Evolutionary conservation across 164 flowering plant genomes (phyloP).

Genomic region (Amborella trichopoda): DNA sequence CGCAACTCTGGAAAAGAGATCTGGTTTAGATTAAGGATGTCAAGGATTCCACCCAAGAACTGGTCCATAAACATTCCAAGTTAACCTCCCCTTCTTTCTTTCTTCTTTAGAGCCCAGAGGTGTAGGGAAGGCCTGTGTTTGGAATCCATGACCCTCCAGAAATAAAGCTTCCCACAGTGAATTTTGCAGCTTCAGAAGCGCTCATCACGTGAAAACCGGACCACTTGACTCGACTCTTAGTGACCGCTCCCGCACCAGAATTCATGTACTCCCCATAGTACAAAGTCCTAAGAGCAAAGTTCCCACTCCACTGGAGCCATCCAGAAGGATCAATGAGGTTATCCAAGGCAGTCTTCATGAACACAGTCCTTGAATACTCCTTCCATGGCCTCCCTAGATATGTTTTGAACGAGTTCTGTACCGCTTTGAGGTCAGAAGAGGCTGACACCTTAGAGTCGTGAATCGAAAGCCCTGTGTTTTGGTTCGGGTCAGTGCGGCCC

Average conservation of each 20-base stretch:
- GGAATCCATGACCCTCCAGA: slow-evolving; percentile 47
- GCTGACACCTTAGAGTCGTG: slow-evolving; percentile 3
- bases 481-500: slow-evolving; percentile 2
- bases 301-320: slow-evolving; percentile 4
- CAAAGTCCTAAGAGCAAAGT: neutral
- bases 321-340: neutral
- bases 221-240: slow-evolving; percentile 1
- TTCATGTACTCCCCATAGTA: slow-evolving; percentile 5
- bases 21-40: too few relatives aligned
- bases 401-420: neutral
- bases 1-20: too few relatives aligned
- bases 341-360: slow-evolving; percentile 1
- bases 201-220: slow-evolving; percentile 4
- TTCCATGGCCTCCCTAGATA: slow-evolving; percentile 4
- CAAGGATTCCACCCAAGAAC: too few relatives aligned
- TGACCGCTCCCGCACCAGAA: neutral
- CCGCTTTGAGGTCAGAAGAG: slow-evolving; percentile 1
- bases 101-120: slow-evolving; percentile 29
- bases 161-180: slow-evolving; percentile 37
- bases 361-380: slow-evolving; percentile 2
- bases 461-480: slow-evolving; percentile 4
- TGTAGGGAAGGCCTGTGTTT: slow-evolving; percentile 34
- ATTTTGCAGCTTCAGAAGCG: slow-evolving; percentile 26
- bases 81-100: too few relatives aligned
- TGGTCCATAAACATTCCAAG: too few relatives aligned